Evolutionary conservation across 2,329 filamentous ascomycete species (phyloP).

Genomic region (Penicillium sp.): DNA sequence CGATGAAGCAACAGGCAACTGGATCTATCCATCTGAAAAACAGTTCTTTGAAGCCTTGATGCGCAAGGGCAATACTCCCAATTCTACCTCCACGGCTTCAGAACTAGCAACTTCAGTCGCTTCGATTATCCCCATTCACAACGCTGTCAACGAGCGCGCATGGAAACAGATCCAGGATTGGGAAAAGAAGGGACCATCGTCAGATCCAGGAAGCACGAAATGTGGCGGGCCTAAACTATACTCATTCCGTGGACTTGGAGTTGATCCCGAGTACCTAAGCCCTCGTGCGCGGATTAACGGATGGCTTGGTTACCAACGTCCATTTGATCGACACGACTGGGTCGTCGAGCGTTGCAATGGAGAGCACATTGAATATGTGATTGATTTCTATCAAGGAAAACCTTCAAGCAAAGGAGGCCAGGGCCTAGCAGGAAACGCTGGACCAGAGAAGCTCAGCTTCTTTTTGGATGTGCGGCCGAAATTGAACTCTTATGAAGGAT

Average conservation of each 20-base stretch:
- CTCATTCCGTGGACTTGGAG: conserved; percentile 70
- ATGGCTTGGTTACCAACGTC: conserved; percentile 80
- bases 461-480: conserved; percentile 67
- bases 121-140: conserved; percentile 94
- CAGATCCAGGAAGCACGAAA: conserved; percentile 59
- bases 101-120: conserved; percentile 72
- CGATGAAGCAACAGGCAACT: conserved; percentile 73
- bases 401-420: conserved; percentile 34
- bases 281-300: conserved; percentile 82
- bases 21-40: conserved; percentile 94
- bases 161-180: conserved; percentile 90
- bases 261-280: conserved; percentile 61
- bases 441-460: conserved; percentile 56
- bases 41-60: conserved; percentile 98
- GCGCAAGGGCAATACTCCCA: conserved; percentile 78
- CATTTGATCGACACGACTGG: conserved; percentile 98
- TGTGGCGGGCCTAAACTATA: conserved; percentile 80
- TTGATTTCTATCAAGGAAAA: conserved; percentile 91
- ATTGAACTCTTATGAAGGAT: conserved; percentile 63
- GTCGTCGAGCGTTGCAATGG: conserved; percentile 85
- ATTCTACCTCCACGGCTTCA: conserved; percentile 43
- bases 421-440: conserved; percentile 34
- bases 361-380: conserved; percentile 82
- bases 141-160: conserved; percentile 94
- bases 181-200: conserved; percentile 67